Evolutionary conservation across 1,139 yeast genomes (phyloP).

Genomic region (Saccharomycopsis phalli): DNA sequence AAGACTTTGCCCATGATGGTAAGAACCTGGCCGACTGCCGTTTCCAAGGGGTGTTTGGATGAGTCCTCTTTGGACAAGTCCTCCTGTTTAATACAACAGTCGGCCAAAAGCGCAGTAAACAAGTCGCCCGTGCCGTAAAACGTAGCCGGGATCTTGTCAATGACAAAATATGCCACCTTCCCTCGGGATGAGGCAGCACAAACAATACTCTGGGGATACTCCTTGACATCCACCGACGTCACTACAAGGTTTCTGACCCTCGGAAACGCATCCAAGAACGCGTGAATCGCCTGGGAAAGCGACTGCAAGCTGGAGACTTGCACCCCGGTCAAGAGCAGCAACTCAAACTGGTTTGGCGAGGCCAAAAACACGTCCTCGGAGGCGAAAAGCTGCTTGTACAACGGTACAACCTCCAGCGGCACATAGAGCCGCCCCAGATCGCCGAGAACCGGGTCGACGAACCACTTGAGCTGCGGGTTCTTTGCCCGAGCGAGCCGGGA

Average conservation of each 20-base stretch:
- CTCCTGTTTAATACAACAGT: conserved; percentile 38
- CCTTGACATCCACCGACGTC: conserved; percentile 42
- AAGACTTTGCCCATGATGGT: conserved; percentile 29
- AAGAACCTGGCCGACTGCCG: conserved; percentile 27
- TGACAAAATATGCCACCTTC: conserved; percentile 18
- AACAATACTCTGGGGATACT: conserved; percentile 28
- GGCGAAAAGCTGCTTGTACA: conserved; percentile 47
- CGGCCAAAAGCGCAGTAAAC: conserved; percentile 69
- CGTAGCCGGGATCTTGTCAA: conserved; percentile 45
- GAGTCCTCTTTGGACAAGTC: conserved; percentile 7
- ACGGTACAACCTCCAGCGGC: conserved; percentile 54
- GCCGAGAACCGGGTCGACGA: conserved; percentile 91
- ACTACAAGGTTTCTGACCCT: conserved; percentile 58
- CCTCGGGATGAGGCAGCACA: conserved; percentile 41
- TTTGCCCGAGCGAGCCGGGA: conserved; percentile 22
- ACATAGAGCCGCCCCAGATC: conserved; percentile 84
- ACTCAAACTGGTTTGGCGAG: conserved; percentile 90
- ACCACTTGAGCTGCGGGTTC: conserved; percentile 35
- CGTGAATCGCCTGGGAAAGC: conserved; percentile 38
- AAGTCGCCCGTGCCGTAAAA: conserved; percentile 94
- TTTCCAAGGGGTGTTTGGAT: conserved; percentile 18
- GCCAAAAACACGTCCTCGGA: conserved; percentile 44
- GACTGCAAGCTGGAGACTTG: conserved; percentile 35
- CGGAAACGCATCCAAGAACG: conserved; percentile 41
- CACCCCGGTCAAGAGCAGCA: conserved; percentile 58